Evolutionary conservation across 1,139 yeast species (phyloP).

Genomic region (Casaregolazyma lundiana): DNA sequence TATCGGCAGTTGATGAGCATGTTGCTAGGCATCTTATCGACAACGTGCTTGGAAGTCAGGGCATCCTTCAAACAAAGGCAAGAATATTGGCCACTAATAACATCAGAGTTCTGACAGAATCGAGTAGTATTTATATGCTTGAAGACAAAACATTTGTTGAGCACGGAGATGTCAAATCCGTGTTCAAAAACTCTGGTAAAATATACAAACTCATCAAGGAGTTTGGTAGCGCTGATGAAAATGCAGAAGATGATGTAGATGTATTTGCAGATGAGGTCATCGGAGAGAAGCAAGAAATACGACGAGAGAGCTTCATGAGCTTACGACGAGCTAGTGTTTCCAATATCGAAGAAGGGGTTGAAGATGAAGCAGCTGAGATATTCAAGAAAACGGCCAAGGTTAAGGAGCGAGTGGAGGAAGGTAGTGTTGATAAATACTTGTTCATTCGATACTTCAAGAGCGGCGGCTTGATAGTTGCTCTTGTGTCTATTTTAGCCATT

Average conservation of each 20-base stretch:
- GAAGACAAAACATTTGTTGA: slow-evolving; percentile 36
- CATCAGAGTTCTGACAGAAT: slow-evolving; percentile 64
- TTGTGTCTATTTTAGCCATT: slow-evolving; percentile 43
- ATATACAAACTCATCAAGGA: slow-evolving; percentile 19
- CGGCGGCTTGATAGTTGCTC: slow-evolving; percentile 67
- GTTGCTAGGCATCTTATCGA: slow-evolving; percentile 65
- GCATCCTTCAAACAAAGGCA: slow-evolving; percentile 64
- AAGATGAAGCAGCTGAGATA: slow-evolving; percentile 27
- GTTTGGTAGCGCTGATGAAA: slow-evolving; percentile 31
- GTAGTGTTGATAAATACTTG: slow-evolving; percentile 40
- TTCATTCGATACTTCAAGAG: slow-evolving; percentile 80
- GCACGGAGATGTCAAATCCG: slow-evolving; percentile 19
- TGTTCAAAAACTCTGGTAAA: slow-evolving; percentile 15
- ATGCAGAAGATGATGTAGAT: slow-evolving; percentile 10
- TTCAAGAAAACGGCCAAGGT: slow-evolving; percentile 16
- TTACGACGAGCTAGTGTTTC: slow-evolving; percentile 68
- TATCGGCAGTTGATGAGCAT: slow-evolving; percentile 83
- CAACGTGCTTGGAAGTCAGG: slow-evolving; percentile 54
- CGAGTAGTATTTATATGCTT: slow-evolving; percentile 57
- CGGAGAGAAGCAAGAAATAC: slow-evolving; percentile 9
- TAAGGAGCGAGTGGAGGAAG: slow-evolving; percentile 16
- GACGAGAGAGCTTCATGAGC: slow-evolving; percentile 34
- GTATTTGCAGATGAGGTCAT: background rate
- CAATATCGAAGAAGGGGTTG: slow-evolving; percentile 37
- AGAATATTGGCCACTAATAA: slow-evolving; percentile 75